Percentiles rank a stretch among this genome's conserved stretches.
phyloP scores from a whole-genome alignment of 192 early-diverging fungal species.

The Funneliformis mosseae region DNA sequence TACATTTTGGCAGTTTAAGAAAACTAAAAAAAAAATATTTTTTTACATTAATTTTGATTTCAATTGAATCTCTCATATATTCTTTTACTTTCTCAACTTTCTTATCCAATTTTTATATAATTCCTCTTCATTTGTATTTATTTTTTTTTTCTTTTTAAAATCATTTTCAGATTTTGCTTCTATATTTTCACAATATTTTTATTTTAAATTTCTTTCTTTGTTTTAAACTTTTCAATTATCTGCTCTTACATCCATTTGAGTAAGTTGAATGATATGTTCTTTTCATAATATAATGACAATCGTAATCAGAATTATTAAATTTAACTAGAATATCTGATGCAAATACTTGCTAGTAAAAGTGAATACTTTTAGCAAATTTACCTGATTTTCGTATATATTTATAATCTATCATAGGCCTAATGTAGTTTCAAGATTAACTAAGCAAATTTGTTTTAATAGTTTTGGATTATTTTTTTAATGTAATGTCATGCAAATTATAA shows the following conservation, averaged over 20 bases:
- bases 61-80: neutral
- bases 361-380: conserved; percentile 19
- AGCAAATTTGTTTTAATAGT: no score
- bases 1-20: neutral
- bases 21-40: conserved; percentile 8
- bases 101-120: neutral
- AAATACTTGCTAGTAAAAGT: neutral
- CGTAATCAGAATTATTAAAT: conserved; percentile 2
- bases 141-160: neutral
- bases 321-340: neutral
- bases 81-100: conserved; percentile 2
- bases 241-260: neutral
- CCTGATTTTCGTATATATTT: no score
- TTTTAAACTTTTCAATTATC: conserved; percentile 1
- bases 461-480: no score
- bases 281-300: conserved; percentile 11
- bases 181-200: conserved; percentile 13
- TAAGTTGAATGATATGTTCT: neutral
- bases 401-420: no score
- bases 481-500: no score
- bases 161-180: conserved; percentile 12
- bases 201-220: no score
- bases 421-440: no score
- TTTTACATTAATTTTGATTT: conserved; percentile 5
- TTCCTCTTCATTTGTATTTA: neutral